These are phyloP conservation scores for Sporopachydermia cereana DNA, from an alignment of 1,139 yeast genomes.

Conservation along the genomic window DNA sequence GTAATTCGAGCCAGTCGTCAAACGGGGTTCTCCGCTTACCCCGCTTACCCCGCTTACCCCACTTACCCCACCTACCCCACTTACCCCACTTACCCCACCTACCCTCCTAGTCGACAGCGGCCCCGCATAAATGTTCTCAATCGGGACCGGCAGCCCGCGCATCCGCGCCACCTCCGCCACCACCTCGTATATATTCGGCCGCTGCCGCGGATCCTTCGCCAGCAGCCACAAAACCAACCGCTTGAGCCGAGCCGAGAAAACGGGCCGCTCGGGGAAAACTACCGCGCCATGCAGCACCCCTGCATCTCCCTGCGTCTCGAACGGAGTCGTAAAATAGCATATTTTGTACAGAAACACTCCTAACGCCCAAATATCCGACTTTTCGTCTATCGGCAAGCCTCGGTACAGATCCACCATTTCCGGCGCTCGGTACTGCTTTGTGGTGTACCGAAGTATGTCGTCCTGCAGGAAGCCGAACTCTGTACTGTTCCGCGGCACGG, in stretches of 20 bases:
- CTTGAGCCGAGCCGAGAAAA: slow-evolving; percentile 25
- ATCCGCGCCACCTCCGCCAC: slow-evolving; percentile 54
- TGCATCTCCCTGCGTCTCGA: slow-evolving; percentile 66
- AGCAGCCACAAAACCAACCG: slow-evolving; percentile 59
- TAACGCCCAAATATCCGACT: slow-evolving; percentile 93
- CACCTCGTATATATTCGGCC: slow-evolving; percentile 86
- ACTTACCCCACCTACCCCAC: too few relatives aligned
- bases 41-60: too few relatives aligned
- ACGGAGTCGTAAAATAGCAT: slow-evolving; percentile 91
- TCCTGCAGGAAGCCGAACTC: slow-evolving; percentile 63
- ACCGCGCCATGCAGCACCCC: slow-evolving; percentile 55
- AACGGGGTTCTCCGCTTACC: too few relatives aligned
- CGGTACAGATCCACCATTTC: slow-evolving; percentile 88
- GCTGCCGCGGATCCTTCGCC: slow-evolving; percentile 63
- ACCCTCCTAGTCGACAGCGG: not conserved
- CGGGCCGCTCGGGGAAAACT: slow-evolving; percentile 38
- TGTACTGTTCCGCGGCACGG: slow-evolving; percentile 52
- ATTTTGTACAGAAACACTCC: slow-evolving; percentile 86
- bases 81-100: too few relatives aligned
- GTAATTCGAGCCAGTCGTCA: too few relatives aligned
- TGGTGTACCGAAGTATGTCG: slow-evolving; percentile 83
- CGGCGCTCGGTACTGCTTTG: slow-evolving; percentile 95
- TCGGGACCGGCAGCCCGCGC: slow-evolving; percentile 44
- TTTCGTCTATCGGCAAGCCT: slow-evolving; percentile 85
- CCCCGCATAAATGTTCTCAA: slow-evolving; percentile 13